phyloP scores from a whole-genome alignment of 352 stramenopile species.

The Phytophthora crassamura region DNA sequence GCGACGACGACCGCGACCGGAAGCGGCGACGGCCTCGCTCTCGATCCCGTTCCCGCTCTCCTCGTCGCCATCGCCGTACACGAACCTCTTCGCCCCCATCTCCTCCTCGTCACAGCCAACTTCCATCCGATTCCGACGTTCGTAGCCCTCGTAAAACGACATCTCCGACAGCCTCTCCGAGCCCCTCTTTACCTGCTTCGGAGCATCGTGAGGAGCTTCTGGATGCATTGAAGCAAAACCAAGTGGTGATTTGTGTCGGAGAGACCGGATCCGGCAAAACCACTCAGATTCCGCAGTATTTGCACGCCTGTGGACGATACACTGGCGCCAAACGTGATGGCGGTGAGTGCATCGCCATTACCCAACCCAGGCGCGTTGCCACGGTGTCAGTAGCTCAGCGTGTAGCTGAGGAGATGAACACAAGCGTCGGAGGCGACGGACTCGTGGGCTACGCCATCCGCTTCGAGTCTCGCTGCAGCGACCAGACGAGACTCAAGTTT shows the following conservation, averaged over 20 bases:
- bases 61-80: neutral
- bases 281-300: conserved; percentile 89
- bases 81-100: conserved; percentile 7
- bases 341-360: conserved; percentile 74
- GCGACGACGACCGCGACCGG: conserved; percentile 10
- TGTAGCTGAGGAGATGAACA: conserved; percentile 97
- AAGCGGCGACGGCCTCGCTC: conserved; percentile 30
- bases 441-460: conserved; percentile 97
- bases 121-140: conserved; percentile 9
- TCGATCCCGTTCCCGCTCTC: conserved; percentile 5
- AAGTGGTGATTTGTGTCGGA: conserved; percentile 85
- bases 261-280: conserved; percentile 98
- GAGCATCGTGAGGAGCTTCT: conserved; percentile 74
- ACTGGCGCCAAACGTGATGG: conserved; percentile 28
- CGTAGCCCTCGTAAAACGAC: conserved; percentile 24
- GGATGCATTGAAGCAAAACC: conserved; percentile 44
- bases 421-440: conserved; percentile 37
- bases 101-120: conserved; percentile 2
- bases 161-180: conserved; percentile 4
- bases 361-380: conserved; percentile 95
- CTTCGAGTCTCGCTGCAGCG: conserved; percentile 94
- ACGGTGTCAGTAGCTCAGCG: conserved; percentile 97
- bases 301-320: conserved; percentile 53
- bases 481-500: conserved; percentile 82
- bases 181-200: conserved; percentile 24